A percentile compares a stretch with the other conserved stretches of the same genome.
Evolutionary conservation across 2,329 filamentous ascomycete genomes (phyloP).

Genomic region (Epichloe scottii): DNA sequence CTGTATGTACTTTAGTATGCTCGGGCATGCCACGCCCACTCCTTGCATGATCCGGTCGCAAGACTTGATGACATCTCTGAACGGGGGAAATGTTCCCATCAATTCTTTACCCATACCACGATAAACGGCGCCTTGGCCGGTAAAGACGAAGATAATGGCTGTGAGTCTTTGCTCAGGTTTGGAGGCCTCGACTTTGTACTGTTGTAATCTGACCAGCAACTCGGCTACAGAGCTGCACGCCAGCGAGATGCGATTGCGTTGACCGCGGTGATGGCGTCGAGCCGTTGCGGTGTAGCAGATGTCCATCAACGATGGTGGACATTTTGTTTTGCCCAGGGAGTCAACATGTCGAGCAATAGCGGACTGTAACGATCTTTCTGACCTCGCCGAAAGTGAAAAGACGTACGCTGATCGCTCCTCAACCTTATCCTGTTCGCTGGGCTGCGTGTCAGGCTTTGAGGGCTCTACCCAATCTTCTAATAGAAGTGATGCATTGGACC

Average conservation of each 20-base stretch:
- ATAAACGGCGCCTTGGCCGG: neutral
- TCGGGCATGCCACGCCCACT: too few species aligned
- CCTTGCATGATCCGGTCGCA: neutral
- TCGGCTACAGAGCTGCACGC: neutral
- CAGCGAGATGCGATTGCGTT: too few species aligned
- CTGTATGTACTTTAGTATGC: too few species aligned
- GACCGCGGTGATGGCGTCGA: slow-evolving; percentile 12
- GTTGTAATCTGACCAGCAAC: too few species aligned
- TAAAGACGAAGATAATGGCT: neutral
- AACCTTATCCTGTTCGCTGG: too few species aligned
- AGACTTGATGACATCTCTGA: neutral
- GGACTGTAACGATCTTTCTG: too few species aligned
- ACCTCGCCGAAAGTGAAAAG: too few species aligned
- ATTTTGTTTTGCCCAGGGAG: slow-evolving; percentile 13
- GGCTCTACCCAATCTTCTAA: slow-evolving; percentile 32
- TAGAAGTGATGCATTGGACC: slow-evolving; percentile 57
- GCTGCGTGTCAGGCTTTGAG: slow-evolving; percentile 15
- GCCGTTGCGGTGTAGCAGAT: slow-evolving; percentile 45
- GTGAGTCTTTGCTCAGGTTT: too few species aligned
- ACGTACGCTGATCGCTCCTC: too few species aligned
- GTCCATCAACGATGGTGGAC: slow-evolving; percentile 25
- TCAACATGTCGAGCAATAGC: too few species aligned
- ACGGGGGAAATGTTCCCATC: slow-evolving; percentile 28
- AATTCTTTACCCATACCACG: slow-evolving; percentile 33
- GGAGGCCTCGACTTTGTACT: too few species aligned